Evolutionary conservation across 192 early-diverging fungal genomes (phyloP).

Genomic region (Lobulomyces angularis): DNA sequence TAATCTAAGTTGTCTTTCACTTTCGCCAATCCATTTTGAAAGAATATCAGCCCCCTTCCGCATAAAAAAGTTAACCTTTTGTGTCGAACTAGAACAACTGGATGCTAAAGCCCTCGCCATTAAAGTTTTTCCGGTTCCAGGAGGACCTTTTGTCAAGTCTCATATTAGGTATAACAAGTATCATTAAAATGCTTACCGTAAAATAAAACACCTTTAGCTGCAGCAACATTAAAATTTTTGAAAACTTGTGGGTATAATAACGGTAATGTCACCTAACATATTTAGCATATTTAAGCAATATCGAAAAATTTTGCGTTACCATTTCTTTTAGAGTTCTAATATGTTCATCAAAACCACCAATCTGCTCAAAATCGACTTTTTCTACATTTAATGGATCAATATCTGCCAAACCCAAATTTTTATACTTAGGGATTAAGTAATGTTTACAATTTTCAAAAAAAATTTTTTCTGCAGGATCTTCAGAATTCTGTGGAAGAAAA

Average conservation of each 20-base stretch:
- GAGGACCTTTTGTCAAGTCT: constrained; percentile 8
- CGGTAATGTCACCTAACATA: no score
- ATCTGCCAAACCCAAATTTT: constrained; percentile 17
- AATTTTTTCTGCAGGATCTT: no score
- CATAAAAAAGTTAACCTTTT: constrained; percentile 54
- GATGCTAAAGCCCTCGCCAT: constrained; percentile 35
- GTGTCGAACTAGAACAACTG: constrained; percentile 28
- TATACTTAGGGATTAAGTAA: no score
- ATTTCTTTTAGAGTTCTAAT: constrained; percentile 61
- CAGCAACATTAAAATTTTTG: constrained; percentile 35
- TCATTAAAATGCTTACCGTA: no score
- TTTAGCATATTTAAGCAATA: no score
- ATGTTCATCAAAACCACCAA: constrained; percentile 12
- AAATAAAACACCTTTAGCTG: constrained; percentile 57
- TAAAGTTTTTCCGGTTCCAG: constrained; percentile 62
- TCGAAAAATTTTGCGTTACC: no score
- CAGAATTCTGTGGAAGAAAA: no score
- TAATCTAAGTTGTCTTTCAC: constrained; percentile 48
- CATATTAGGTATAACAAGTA: no score
- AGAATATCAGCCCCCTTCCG: constrained; percentile 59
- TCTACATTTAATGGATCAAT: constrained; percentile 5
- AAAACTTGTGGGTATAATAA: constrained; percentile 60
- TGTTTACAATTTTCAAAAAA: no score
- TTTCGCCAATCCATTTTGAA: constrained; percentile 65
- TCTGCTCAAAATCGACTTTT: constrained; percentile 13